These are phyloP conservation scores for Hypomyces rosellus DNA, from an alignment of 2,329 filamentous ascomycete species.

Conservation along the genomic window DNA sequence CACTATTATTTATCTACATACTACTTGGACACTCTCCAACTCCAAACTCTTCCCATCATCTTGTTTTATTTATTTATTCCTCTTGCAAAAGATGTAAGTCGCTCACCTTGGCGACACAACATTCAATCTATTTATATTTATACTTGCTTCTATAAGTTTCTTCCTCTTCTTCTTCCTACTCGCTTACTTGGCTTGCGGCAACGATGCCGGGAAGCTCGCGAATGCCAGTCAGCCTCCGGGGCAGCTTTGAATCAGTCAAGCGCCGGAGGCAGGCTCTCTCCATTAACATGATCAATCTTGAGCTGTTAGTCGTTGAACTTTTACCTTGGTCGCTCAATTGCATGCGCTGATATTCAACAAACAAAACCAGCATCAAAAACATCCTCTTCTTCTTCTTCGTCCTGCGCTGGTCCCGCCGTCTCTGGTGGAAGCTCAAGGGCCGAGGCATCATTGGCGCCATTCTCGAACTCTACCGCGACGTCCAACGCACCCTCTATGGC, in stretches of 20 bases:
- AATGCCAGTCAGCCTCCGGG: constrained; percentile 64
- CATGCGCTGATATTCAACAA: neutral
- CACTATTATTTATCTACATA: neutral
- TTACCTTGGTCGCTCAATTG: constrained; percentile 3
- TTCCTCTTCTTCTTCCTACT: neutral
- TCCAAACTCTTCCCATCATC: neutral
- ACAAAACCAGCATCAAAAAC: constrained; percentile 39
- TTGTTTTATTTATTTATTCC: neutral
- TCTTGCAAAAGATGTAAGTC: neutral
- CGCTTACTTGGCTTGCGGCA: neutral
- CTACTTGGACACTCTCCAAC: neutral
- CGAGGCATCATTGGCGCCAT: constrained; percentile 79
- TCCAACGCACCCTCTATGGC: constrained; percentile 71
- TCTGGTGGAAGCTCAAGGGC: constrained; percentile 78
- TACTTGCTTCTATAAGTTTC: neutral
- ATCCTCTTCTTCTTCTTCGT: constrained; percentile 85
- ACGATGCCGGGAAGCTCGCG: constrained; percentile 61
- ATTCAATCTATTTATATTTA: neutral
- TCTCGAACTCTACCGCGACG: constrained; percentile 63
- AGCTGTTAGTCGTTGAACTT: constrained; percentile 51
- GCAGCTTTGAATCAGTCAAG: constrained; percentile 57
- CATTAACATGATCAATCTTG: constrained; percentile 57
- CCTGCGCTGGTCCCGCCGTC: constrained; percentile 72
- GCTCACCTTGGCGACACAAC: neutral
- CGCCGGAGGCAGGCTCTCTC: constrained; percentile 49